phyloP scores from a whole-genome alignment of 2,329 filamentous ascomycete species.

The Aspergillus felis region DNA sequence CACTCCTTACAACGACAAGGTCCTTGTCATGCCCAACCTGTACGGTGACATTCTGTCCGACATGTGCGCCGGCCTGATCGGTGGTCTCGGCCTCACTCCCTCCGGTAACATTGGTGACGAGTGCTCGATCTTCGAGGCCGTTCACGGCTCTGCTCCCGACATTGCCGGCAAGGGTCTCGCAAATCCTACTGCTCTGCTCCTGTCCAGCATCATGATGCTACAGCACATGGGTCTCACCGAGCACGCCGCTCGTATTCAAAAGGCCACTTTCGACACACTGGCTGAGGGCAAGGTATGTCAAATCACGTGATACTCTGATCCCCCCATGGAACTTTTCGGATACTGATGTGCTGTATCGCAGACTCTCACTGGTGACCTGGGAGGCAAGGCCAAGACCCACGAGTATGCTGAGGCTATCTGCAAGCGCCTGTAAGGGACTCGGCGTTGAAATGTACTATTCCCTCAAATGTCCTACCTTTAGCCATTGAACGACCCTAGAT shows the following conservation, averaged over 20 bases:
- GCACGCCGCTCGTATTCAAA: slow-evolving; percentile 84
- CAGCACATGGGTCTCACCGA: slow-evolving; percentile 91
- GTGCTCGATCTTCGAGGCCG: slow-evolving; percentile 99
- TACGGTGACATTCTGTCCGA: slow-evolving; percentile 99
- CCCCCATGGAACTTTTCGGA: background rate
- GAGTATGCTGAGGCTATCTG: slow-evolving; percentile 95
- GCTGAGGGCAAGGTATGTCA: slow-evolving; percentile 78
- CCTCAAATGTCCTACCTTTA: slow-evolving; percentile 28
- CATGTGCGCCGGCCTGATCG: slow-evolving; percentile 98
- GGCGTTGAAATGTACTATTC: slow-evolving; percentile 34
- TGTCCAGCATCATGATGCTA: slow-evolving; percentile 99
- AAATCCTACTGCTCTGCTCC: slow-evolving; percentile 93
- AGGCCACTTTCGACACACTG: slow-evolving; percentile 90
- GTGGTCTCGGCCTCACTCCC: slow-evolving; percentile 92
- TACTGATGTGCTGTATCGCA: slow-evolving; percentile 26
- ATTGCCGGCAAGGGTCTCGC: slow-evolving; percentile 94
- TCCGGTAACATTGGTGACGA: slow-evolving; percentile 98
- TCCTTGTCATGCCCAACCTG: slow-evolving; percentile 94
- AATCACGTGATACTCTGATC: background rate
- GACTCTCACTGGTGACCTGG: slow-evolving; percentile 88
- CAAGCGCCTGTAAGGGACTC: slow-evolving; percentile 49
- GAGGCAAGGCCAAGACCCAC: slow-evolving; percentile 91
- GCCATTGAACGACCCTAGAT: slow-evolving; percentile 36
- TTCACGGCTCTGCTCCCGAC: slow-evolving; percentile 94
- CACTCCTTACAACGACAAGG: slow-evolving; percentile 96